Base-by-base conservation (phyloP, 129 eudicot species). In the Lactuca sativa region DNA sequence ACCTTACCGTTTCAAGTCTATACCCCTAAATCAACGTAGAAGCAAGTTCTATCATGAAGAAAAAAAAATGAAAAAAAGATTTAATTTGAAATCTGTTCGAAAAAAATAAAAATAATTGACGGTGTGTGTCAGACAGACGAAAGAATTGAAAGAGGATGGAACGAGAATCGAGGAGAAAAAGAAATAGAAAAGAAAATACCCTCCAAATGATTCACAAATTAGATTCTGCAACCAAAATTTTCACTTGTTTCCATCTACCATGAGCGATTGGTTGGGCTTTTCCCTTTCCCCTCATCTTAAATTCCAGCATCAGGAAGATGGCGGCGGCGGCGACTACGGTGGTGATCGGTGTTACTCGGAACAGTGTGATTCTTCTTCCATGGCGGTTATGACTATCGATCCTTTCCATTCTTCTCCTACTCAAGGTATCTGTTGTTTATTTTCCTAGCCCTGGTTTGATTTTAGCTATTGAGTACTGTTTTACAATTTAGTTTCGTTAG, bases 191-290 rank as follows among this genome's bases (percentile, higher is more conserved):
- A 4, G 12, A 9, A 33, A 10, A 59, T 13, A 53, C 18, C 18
- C 58, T 14, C 41, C 14, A 7, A 56, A 21, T 48, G 3, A 48
- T 48, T 47, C 67, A 31, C n/a, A 7, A 14, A 15, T 30, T 58
- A 9, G 49, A 71, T 43, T 59, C 67, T 25, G 21, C 70, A 58
- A 43, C 9, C 18, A 64, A 56, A 14, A 1, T 30, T 25, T 7
- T 31, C 25, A 43, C 52, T 47, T 4, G n/a, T 10, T 47, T 47
- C 52, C 58, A 31, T 44, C 67, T 58, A 4, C 68, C 68, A 88
- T 80, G 85, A 70, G 83, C 33, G 83, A 83, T 51, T 85, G 95
- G 97, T 43, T 88, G 34, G 97, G 92, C 9, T 91, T 91, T 33
- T 88, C 95, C 41, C 83, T 88, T 8, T 3, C 82, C 76, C 83